Conservation (phyloP, 805 yeast genomes). For the Grigorovia yakushimaensis region DNA sequence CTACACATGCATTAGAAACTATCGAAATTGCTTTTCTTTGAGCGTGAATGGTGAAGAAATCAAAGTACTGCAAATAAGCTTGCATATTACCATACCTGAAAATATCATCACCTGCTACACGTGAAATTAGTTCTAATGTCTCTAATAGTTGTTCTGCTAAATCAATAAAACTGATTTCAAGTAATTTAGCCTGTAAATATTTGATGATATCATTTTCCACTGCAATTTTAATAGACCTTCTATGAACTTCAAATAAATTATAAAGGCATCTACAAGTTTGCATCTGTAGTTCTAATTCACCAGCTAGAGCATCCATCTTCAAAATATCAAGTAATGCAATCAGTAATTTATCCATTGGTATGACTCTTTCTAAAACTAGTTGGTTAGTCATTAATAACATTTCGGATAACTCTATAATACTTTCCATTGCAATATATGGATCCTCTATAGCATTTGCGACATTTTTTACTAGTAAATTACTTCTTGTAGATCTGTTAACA, state of each 20-base stretch:
- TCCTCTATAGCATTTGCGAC: constrained; percentile 34
- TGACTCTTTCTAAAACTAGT: constrained; percentile 46
- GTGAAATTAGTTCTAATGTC: constrained; percentile 57
- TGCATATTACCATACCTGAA: constrained; percentile 49
- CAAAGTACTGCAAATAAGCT: constrained; percentile 63
- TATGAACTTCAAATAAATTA: constrained; percentile 67
- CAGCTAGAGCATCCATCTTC: constrained; percentile 45
- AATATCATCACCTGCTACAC: constrained; percentile 42
- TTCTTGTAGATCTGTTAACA: constrained; percentile 11
- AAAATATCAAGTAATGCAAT: constrained; percentile 48
- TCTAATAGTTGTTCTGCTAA: constrained; percentile 85
- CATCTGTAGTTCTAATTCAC: constrained; percentile 69
- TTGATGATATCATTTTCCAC: constrained; percentile 58
- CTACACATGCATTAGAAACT: constrained; percentile 59
- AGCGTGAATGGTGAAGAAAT: constrained; percentile 81
- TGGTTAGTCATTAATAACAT: constrained; percentile 60
- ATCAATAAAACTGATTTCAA: constrained; percentile 77
- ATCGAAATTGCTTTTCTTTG: constrained; percentile 73
- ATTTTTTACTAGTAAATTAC: constrained; percentile 21
- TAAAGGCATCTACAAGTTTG: constrained; percentile 78
- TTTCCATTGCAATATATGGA: constrained; percentile 52
- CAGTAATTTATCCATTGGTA: constrained; percentile 53
- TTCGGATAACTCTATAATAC: constrained; percentile 55
- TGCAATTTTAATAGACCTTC: constrained; percentile 51
- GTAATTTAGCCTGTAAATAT: constrained; percentile 51